Conservation (phyloP, 176 grass and related monocot species). For the Aegilops tauschii region DNA sequence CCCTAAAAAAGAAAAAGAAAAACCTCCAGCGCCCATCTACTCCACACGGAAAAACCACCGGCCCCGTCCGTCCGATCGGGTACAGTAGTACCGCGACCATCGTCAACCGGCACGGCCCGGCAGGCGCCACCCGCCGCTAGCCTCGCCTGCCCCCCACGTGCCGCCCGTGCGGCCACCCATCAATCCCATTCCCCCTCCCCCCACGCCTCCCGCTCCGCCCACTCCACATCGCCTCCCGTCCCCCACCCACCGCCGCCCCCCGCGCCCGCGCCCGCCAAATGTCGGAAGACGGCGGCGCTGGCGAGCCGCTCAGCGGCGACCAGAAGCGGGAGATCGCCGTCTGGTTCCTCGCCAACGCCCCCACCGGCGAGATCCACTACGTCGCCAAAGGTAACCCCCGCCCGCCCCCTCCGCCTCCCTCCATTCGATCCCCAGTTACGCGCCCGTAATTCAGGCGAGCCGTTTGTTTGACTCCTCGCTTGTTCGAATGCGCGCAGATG, state of each 20-base stretch:
- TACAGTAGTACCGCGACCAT: conserved; percentile 19
- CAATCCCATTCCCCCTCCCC: not conserved
- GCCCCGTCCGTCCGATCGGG: conserved; percentile 20
- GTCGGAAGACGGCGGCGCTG: conserved; percentile 65
- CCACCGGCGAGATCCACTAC: conserved; percentile 95
- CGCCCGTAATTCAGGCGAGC: not conserved
- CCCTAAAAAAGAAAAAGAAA: not conserved
- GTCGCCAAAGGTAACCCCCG: conserved; percentile 73
- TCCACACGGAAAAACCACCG: not conserved
- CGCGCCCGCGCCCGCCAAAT: conserved; percentile 36
- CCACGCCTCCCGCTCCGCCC: conserved; percentile 9
- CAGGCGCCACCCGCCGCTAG: not conserved
- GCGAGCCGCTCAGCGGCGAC: conserved; percentile 55
- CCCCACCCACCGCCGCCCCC: not conserved
- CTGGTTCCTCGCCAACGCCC: conserved; percentile 95
- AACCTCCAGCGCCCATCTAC: not conserved
- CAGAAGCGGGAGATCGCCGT: conserved; percentile 87
- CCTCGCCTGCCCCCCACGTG: conserved; percentile 26
- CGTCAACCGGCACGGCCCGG: conserved; percentile 25
- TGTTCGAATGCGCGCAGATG: conserved; percentile 55
- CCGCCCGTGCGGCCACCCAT: conserved; percentile 39
- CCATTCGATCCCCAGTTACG: not conserved
- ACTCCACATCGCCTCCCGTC: not conserved
- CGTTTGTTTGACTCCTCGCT: not conserved
- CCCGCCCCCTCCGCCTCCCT: not conserved